phyloP scores from a whole-genome alignment of 345 rosid genomes.

The Brassica juncea region DNA sequence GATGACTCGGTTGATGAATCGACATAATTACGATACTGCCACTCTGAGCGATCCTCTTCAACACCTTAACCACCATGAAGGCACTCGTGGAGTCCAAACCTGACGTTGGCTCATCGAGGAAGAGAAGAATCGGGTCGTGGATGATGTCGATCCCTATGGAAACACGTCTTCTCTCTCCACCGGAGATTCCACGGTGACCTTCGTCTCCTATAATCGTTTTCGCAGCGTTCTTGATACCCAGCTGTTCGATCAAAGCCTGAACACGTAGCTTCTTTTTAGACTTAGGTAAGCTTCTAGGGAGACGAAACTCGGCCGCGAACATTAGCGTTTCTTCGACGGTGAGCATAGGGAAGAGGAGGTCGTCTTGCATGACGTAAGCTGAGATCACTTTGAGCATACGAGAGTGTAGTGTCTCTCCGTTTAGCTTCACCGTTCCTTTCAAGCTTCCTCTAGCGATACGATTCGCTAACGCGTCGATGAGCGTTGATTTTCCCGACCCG shows the following conservation, averaged over 20 bases:
- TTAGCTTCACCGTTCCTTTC: constrained; percentile 66
- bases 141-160: constrained; percentile 91
- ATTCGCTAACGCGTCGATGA: constrained; percentile 85
- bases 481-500: constrained; percentile 91
- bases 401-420: constrained; percentile 77
- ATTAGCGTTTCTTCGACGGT: constrained; percentile 93
- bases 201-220: constrained; percentile 91
- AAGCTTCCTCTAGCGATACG: constrained; percentile 81
- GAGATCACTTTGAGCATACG: constrained; percentile 83
- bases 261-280: constrained; percentile 81
- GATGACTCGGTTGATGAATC: constrained; percentile 89
- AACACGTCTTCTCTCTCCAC: constrained; percentile 90
- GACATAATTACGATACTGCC: constrained; percentile 96
- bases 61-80: constrained; percentile 88
- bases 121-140: constrained; percentile 85
- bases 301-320: constrained; percentile 92
- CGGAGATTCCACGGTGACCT: constrained; percentile 95
- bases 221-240: constrained; percentile 86
- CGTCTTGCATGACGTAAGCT: constrained; percentile 97
- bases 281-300: constrained; percentile 74
- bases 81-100: constrained; percentile 96
- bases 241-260: constrained; percentile 84
- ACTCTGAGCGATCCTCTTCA: constrained; percentile 87
- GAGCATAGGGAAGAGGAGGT: constrained; percentile 82
- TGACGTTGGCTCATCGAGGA: constrained; percentile 95